Percentiles rank a stretch among this genome's conserved stretches.
These are phyloP conservation scores for Tolypocladium inflatum DNA, from an alignment of 2,329 filamentous ascomycete genomes.

Conservation along the genomic window DNA sequence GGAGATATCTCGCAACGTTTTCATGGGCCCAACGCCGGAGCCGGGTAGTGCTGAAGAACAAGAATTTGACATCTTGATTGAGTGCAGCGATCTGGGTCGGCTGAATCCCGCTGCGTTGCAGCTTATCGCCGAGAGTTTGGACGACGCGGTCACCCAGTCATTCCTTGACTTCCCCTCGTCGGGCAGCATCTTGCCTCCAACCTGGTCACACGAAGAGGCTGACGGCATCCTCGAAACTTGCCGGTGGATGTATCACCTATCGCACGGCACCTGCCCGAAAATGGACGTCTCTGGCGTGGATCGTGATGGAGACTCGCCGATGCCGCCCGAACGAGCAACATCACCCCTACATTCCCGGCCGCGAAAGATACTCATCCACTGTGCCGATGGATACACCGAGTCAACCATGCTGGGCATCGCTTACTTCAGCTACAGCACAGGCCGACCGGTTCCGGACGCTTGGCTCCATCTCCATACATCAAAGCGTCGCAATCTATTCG, in stretches of 20 bases:
- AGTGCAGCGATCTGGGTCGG: conserved; percentile 77
- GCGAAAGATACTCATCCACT: conserved; percentile 78
- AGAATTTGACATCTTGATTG: conserved; percentile 77
- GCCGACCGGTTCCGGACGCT: conserved; percentile 68
- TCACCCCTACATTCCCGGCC: conserved; percentile 22
- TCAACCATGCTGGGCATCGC: conserved; percentile 80
- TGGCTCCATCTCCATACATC: conserved; percentile 79
- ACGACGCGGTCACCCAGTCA: conserved; percentile 26
- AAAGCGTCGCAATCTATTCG: conserved; percentile 87
- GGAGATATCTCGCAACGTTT: conserved; percentile 84
- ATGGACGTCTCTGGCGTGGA: conserved; percentile 22
- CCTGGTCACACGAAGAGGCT: conserved; percentile 72
- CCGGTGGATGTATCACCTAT: conserved; percentile 79
- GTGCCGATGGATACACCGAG: conserved; percentile 93
- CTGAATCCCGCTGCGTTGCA: conserved; percentile 61
- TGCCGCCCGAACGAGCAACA: conserved; percentile 11
- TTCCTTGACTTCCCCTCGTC: conserved; percentile 78
- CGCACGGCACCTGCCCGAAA: conserved; percentile 49
- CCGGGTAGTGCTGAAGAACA: conserved; percentile 45
- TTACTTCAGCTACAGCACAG: conserved; percentile 89
- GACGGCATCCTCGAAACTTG: conserved; percentile 80
- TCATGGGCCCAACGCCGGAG: conserved; percentile 80
- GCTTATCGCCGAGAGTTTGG: conserved; percentile 47
- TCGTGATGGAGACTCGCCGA: conserved; percentile 18
- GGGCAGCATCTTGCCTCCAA: conserved; percentile 80